phyloP scores from a whole-genome alignment of 1,284 basidiomycete genomes.

The Apiotrichum veenhuisii region DNA sequence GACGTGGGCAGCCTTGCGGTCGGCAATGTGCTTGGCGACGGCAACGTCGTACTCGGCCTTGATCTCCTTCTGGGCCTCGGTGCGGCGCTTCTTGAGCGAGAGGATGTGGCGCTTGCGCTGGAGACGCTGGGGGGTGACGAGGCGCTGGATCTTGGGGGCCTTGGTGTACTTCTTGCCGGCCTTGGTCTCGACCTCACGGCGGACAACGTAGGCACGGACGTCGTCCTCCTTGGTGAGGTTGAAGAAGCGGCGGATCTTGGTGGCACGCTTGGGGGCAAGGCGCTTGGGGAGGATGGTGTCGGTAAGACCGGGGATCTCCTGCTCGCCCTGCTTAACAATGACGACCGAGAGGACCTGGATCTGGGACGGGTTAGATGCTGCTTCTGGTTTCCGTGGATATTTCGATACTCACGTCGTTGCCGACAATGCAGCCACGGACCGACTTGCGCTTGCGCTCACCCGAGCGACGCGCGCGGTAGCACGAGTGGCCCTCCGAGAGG shows the following conservation, averaged over 20 bases:
- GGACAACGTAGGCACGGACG: conserved; percentile 92
- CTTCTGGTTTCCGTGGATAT: too few species aligned
- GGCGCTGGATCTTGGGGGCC: conserved; percentile 70
- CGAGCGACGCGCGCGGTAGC: conserved; percentile 87
- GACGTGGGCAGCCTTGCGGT: conserved; percentile 77
- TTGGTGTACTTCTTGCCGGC: conserved; percentile 98
- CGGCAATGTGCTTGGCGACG: conserved; percentile 83
- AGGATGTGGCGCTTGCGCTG: conserved; percentile 94
- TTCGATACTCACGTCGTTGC: too few species aligned
- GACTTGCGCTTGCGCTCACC: conserved; percentile 99
- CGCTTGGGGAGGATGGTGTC: conserved; percentile 92
- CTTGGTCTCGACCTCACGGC: conserved; percentile 85
- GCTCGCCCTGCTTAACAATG: conserved; percentile 95
- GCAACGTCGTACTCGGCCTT: conserved; percentile 87
- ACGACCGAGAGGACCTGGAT: conserved; percentile 92
- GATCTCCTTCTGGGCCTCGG: conserved; percentile 90
- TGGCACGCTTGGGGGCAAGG: conserved; percentile 75
- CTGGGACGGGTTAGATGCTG: too few species aligned
- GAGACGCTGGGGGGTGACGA: conserved; percentile 90
- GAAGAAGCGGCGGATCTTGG: conserved; percentile 96
- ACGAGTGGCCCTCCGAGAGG: conserved; percentile 92
- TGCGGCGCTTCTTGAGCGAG: conserved; percentile 81
- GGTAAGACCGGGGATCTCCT: conserved; percentile 87
- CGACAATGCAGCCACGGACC: conserved; percentile 96
- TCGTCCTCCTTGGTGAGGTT: conserved; percentile 98